Evolutionary conservation across 2,329 filamentous ascomycete genomes (phyloP), one percentile per base, ranked within the genome.

Genomic region (Diaporthe australafricana): DNA sequence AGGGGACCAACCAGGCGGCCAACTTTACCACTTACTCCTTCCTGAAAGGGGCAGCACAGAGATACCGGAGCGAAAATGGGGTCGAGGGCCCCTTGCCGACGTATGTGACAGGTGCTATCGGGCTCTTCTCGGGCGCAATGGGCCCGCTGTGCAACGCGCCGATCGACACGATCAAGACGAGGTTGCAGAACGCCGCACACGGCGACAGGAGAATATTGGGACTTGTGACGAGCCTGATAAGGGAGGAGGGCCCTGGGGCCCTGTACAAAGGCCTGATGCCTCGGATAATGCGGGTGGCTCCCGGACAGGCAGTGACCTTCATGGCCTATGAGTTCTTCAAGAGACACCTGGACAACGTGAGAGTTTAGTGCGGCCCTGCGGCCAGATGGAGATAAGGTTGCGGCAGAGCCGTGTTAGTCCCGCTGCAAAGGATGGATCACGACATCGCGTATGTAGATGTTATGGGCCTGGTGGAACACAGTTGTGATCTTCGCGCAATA

Each of bases 221-320:
- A 8, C 27, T 53, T 8, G 2, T 53, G 50, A 53, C 50, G 6
- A 27, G 16, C 3, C 27, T 53, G 50, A 53, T 53, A 20, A 53
- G 50, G 84, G 96, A 98, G 85, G 96, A 99, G 84, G 96, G 96
- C 7, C 95, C 97, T 80, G 84, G 84, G 56, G 96, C 96, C 47
- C 86, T 99, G 72, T 99, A 99, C 89, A 98, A 98, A 89, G 96
- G 96, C n/a, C 98, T 99, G 88, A 80, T 96, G 74, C 96, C 96
- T 76, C 98, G 98, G 90, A 96, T 98, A 38, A 87, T 97, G 74
- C 87, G 93, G 84, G 81, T 93, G 75, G 90, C 92, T 73, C 93
- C 93, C 35, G 92, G 84, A 74, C 50, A 53, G 27, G 50, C 50
- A 6, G 50, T 53, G 25, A 53, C 50, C 6, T 53, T 53, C 50